Base-by-base conservation (phyloP, 2,329 filamentous ascomycete genomes). In the Diaporthe amygdali region DNA sequence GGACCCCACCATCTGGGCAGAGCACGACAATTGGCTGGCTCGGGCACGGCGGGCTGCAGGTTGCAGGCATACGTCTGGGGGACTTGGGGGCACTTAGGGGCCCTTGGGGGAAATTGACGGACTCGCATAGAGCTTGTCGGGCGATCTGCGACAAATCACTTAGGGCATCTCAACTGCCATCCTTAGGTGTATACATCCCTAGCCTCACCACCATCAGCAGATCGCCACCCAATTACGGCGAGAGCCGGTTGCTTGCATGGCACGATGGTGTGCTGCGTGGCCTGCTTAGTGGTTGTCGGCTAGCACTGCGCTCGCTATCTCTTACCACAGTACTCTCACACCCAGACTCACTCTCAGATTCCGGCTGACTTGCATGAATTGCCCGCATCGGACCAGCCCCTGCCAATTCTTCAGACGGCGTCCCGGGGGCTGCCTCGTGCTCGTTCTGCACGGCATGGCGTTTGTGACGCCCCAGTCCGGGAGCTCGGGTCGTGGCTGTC, bases 121-220 rank as follows among this genome's bases (percentile, higher is more conserved):
- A 9, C 12, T 61, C 22, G 55, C 56, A 46, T 32, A 32, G 56
- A 61, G 39, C 56, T 46, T 15, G 56, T 46, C 56, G 39, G 39
- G 56, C 41, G 56, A 63, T 47, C 56, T 63, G 39, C 56, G 27
- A 63, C 39, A 63, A 46, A 59, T 44, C 56, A 61, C 56, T 17
- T 27, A 47, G 41, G 25, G 12, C 56, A 46, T 3, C 25, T 47
- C 39, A 39, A 61, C 39, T 22, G 39, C 56, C 55, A 56, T 20
- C 8, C 34, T 39, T 3, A 39, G 27, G 22, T 34, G 22, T 34
- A 34, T 20, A 14, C 56, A 61, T 27, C 54, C 54, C 32, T 41
- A 37, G 30, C 39, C 56, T 63, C 41, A 63, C 56, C 39, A 63
- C 56, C 56, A 22, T 63, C 56, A 63, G 56, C 56, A 63, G 56